phyloP scores from a whole-genome alignment of 495 filamentous ascomycete genomes.

The Haplographium delicatum region DNA sequence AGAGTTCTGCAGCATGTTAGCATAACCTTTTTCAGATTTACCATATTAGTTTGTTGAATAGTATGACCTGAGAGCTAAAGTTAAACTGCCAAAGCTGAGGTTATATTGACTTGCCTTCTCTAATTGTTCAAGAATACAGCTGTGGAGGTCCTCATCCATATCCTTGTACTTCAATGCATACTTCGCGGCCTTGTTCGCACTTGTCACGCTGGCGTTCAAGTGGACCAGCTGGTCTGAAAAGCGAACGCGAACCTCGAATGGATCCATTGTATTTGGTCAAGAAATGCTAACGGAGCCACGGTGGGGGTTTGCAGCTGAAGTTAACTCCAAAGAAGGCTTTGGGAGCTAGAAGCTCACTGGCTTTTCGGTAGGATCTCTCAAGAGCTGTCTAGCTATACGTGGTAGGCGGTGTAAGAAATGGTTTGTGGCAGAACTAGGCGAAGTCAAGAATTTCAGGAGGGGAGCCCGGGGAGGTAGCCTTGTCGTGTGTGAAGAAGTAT shows the following conservation, averaged over 20 bases:
- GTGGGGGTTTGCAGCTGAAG: conserved; percentile 16
- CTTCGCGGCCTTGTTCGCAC: conserved; percentile 85
- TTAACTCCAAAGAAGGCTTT: no score
- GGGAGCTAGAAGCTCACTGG: no score
- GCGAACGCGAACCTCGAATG: conserved; percentile 96
- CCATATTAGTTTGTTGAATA: conserved; percentile 2
- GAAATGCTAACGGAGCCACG: conserved; percentile 4
- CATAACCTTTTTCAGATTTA: background rate
- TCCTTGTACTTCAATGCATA: conserved; percentile 92
- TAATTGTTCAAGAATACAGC: conserved; percentile 92
- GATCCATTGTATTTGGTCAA: conserved; percentile 47
- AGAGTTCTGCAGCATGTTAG: conserved; percentile 51
- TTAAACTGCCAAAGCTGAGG: background rate
- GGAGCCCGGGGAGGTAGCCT: no score
- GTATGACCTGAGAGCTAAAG: background rate
- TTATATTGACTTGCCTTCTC: conserved; percentile 55
- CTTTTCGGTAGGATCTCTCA: no score
- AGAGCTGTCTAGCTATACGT: no score
- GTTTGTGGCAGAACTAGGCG: no score
- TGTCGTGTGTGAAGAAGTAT: no score
- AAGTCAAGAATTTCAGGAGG: no score
- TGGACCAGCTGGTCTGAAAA: conserved; percentile 85
- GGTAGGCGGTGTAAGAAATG: no score
- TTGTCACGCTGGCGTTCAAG: conserved; percentile 82
- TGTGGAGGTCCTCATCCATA: conserved; percentile 93